Evolutionary conservation across 495 filamentous ascomycete genomes (phyloP).

Genomic region (Cladorrhinum samala): DNA sequence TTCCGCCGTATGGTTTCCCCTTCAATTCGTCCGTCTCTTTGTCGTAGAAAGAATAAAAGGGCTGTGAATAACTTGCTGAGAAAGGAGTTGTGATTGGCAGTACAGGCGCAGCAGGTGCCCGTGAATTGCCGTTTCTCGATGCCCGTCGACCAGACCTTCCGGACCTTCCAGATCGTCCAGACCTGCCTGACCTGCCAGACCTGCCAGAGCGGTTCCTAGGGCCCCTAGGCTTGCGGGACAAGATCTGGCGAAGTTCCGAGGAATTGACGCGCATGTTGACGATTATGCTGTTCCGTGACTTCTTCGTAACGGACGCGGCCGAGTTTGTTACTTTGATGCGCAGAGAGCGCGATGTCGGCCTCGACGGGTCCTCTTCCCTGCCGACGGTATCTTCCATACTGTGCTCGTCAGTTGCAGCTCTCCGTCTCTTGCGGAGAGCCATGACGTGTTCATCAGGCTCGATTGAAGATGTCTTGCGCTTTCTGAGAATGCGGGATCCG

Average conservation of each 20-base stretch:
- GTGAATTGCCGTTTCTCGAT: conserved; percentile 13
- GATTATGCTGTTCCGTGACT: conserved; percentile 30
- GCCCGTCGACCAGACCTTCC: conserved; percentile 11
- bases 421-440: conserved; percentile 40
- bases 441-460: conserved; percentile 40
- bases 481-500: conserved; percentile 78
- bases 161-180: conserved; percentile 1
- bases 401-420: conserved; percentile 31
- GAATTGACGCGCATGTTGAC: conserved; percentile 53
- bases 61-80: conserved; percentile 52
- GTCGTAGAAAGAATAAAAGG: conserved; percentile 79
- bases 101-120: conserved; percentile 6
- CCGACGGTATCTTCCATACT: conserved; percentile 28
- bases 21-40: conserved; percentile 84
- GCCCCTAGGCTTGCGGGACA: conserved; percentile 40
- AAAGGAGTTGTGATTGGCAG: conserved; percentile 35
- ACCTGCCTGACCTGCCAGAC: background rate
- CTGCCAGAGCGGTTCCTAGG: conserved; percentile 41
- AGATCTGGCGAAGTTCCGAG: conserved; percentile 52
- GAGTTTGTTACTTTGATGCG: conserved; percentile 29
- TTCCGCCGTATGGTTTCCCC: conserved; percentile 92
- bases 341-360: conserved; percentile 36
- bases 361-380: conserved; percentile 23
- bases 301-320: conserved; percentile 30
- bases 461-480: conserved; percentile 65